A percentile compares a stretch with the other conserved stretches of the same genome.
These are phyloP conservation scores for Balakata baccata DNA, from an alignment of 345 rosid genomes.

Conservation along the genomic window DNA sequence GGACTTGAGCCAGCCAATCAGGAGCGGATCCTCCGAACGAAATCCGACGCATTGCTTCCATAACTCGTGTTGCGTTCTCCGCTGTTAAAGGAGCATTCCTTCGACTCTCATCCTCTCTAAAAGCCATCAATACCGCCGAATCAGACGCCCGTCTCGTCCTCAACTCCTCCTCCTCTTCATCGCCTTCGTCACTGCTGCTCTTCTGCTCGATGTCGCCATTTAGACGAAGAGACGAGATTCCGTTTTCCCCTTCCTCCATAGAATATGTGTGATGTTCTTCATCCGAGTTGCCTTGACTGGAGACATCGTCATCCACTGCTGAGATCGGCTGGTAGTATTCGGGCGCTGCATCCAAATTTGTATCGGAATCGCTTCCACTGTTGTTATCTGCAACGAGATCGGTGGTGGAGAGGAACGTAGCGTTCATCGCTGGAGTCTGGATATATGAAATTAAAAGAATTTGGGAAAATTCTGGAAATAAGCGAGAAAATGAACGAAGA, in stretches of 20 bases:
- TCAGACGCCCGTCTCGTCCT: slow-evolving; percentile 37
- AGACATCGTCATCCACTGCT: slow-evolving; percentile 31
- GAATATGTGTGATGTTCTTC: slow-evolving; percentile 26
- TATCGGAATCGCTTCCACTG: slow-evolving; percentile 64
- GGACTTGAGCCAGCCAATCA: slow-evolving; percentile 59
- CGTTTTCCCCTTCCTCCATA: slow-evolving; percentile 32
- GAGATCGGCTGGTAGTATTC: slow-evolving; percentile 89
- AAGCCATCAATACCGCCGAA: slow-evolving; percentile 43
- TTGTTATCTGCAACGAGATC: slow-evolving; percentile 38
- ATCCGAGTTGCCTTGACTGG: slow-evolving; percentile 25
- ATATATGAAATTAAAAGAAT: too few relatives aligned
- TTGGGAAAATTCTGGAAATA: too few relatives aligned
- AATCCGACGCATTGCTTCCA: slow-evolving; percentile 84
- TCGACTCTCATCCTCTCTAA: slow-evolving; percentile 72
- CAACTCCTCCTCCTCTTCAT: slow-evolving; percentile 38
- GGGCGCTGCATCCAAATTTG: slow-evolving; percentile 43
- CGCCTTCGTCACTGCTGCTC: slow-evolving; percentile 37
- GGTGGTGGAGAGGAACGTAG: too few relatives aligned
- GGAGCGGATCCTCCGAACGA: slow-evolving; percentile 70
- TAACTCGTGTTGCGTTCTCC: slow-evolving; percentile 59
- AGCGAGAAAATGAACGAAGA: too few relatives aligned
- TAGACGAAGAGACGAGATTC: slow-evolving; percentile 51
- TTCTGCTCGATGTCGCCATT: slow-evolving; percentile 39
- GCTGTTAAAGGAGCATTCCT: slow-evolving; percentile 62
- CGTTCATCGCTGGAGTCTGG: too few relatives aligned